These are phyloP conservation scores for Nannochloris sp. DNA, from an alignment of 139 green algal genomes.

Conservation along the genomic window DNA sequence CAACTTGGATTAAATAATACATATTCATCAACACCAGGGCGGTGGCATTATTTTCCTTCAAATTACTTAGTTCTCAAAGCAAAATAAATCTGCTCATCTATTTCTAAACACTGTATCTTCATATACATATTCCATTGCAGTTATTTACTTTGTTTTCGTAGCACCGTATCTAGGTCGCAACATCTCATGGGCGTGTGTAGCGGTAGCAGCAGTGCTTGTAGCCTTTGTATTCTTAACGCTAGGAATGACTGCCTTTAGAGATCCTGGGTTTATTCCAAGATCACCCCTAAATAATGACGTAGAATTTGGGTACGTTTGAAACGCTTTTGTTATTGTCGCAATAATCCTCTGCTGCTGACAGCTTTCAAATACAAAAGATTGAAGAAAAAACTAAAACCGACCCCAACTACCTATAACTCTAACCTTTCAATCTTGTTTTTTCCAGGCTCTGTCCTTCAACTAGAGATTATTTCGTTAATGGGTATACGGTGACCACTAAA, in stretches of 20 bases:
- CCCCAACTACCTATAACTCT: no score
- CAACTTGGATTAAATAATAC: neutral
- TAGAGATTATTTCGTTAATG: conserved; percentile 42
- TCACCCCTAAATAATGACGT: conserved; percentile 50
- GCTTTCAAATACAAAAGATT: no score
- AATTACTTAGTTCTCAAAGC: neutral
- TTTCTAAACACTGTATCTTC: neutral
- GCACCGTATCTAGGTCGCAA: conserved; percentile 42
- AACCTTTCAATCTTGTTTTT: neutral
- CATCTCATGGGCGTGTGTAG: conserved; percentile 27
- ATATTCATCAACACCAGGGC: neutral
- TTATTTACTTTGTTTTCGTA: conserved; percentile 61
- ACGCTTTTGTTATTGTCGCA: neutral
- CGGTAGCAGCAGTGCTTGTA: conserved; percentile 12
- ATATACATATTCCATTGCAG: conserved; percentile 5
- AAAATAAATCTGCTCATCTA: neutral
- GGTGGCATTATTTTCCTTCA: neutral
- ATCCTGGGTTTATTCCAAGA: conserved; percentile 88
- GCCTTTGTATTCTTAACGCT: conserved; percentile 49
- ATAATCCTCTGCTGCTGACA: neutral
- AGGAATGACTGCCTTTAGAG: conserved; percentile 65
- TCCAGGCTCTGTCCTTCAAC: conserved; percentile 22
- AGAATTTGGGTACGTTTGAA: conserved; percentile 44
- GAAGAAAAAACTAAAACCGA: no score
- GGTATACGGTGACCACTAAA: conserved; percentile 73